phyloP scores from a whole-genome alignment of 768 basidiomycete genomes.

The Mycena amicta region DNA sequence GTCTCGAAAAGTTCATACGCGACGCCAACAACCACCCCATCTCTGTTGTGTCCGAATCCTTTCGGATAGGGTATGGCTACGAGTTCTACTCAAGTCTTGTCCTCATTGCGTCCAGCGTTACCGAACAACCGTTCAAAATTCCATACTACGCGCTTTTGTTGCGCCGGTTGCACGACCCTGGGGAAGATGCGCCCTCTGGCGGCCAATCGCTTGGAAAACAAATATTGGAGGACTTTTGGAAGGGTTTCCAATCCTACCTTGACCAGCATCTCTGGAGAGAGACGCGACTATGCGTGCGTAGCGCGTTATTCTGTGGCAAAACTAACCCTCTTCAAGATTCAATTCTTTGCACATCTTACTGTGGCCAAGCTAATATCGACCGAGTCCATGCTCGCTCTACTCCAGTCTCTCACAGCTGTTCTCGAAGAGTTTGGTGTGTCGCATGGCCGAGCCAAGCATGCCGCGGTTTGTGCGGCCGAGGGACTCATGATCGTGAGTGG shows the following conservation, averaged over 20 bases:
- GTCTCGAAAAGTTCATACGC: constrained; percentile 65
- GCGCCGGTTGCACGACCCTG: constrained; percentile 61
- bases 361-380: constrained; percentile 73
- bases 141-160: constrained; percentile 86
- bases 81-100: not conserved
- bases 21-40: constrained; percentile 61
- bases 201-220: constrained; percentile 62
- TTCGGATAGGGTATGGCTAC: constrained; percentile 65
- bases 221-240: constrained; percentile 87
- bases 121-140: constrained; percentile 93
- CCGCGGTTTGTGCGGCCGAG: constrained; percentile 80
- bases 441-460: constrained; percentile 79
- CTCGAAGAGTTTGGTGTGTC: constrained; percentile 90
- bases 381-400: constrained; percentile 76
- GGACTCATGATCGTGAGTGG: constrained; percentile 69
- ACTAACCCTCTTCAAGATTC: constrained; percentile 58
- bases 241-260: constrained; percentile 85
- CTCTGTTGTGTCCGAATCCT: constrained; percentile 69
- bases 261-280: constrained; percentile 93
- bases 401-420: constrained; percentile 84
- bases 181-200: constrained; percentile 38
- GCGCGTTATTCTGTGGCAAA: constrained; percentile 1
- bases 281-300: constrained; percentile 80
- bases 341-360: constrained; percentile 90
- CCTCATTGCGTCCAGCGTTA: constrained; percentile 53